Percentiles rank a stretch among this genome's conserved stretches.
Evolutionary conservation across 2,329 filamentous ascomycete species (phyloP).

Genomic region (Hyphodiscus sp.): DNA sequence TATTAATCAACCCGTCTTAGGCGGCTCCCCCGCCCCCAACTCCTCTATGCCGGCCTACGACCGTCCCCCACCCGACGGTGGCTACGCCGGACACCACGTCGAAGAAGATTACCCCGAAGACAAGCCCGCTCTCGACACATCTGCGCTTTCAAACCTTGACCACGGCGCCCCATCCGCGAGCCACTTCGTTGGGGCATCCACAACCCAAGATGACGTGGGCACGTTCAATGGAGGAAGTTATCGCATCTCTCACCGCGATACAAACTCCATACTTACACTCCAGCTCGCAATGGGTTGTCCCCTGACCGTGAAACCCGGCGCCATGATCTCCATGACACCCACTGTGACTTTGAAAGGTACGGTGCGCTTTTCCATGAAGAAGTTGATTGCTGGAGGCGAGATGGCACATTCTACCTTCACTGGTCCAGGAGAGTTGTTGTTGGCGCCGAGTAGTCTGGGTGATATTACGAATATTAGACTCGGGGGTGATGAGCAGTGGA

Average conservation of each 20-base stretch:
- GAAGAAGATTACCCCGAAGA: slow-evolving; percentile 19
- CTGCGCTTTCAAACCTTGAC: slow-evolving; percentile 27
- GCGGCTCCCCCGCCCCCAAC: background rate
- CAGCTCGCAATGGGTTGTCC: slow-evolving; percentile 88
- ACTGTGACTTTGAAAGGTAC: slow-evolving; percentile 77
- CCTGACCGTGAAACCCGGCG: slow-evolving; percentile 70
- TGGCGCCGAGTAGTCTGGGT: slow-evolving; percentile 74
- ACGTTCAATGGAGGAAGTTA: slow-evolving; percentile 96
- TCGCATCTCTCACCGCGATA: slow-evolving; percentile 85
- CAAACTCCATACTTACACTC: slow-evolving; percentile 81
- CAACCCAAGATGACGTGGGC: slow-evolving; percentile 77
- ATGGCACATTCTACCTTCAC: slow-evolving; percentile 74
- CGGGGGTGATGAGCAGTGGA: slow-evolving; percentile 69
- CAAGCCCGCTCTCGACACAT: slow-evolving; percentile 28
- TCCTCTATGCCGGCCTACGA: slow-evolving; percentile 9
- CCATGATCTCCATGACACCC: slow-evolving; percentile 93
- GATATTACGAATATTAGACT: slow-evolving; percentile 80
- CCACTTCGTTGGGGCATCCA: slow-evolving; percentile 58
- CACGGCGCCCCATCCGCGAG: slow-evolving; percentile 34
- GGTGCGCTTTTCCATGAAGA: slow-evolving; percentile 85
- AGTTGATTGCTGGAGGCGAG: slow-evolving; percentile 77
- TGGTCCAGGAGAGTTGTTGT: slow-evolving; percentile 82
- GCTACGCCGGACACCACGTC: slow-evolving; percentile 14
- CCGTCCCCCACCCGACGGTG: slow-evolving; percentile 19
- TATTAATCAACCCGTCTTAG: slow-evolving; percentile 3